Percentiles rank a stretch among this genome's conserved stretches.
phyloP scores from a whole-genome alignment of 371 early-diverging fungal genomes.

The Batkoa obscura region DNA sequence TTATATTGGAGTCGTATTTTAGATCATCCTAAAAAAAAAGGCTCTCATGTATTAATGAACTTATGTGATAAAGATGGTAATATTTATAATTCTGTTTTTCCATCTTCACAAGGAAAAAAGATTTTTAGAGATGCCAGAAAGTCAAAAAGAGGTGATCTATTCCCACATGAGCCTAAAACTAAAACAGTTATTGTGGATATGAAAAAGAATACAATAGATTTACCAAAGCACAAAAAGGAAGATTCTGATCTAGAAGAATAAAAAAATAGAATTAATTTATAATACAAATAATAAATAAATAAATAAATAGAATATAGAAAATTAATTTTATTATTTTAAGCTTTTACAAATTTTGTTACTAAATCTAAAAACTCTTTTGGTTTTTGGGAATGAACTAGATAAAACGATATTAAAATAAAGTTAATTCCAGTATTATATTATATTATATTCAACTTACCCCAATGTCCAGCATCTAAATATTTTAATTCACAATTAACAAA shows the following conservation, averaged over 20 bases:
- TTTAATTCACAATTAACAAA: slow-evolving; percentile 44
- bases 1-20: slow-evolving; percentile 45
- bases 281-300: neutral
- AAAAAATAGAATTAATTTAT: neutral
- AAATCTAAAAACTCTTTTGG: slow-evolving; percentile 20
- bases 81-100: slow-evolving; percentile 15
- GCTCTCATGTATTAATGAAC: slow-evolving; percentile 56
- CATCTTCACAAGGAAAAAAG: slow-evolving; percentile 53
- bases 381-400: neutral
- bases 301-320: neutral
- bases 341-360: slow-evolving; percentile 21
- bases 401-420: neutral
- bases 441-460: slow-evolving; percentile 35
- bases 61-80: slow-evolving; percentile 31
- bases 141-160: slow-evolving; percentile 61
- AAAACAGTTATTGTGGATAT: neutral
- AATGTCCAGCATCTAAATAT: slow-evolving; percentile 62
- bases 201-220: too few species aligned
- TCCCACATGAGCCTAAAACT: slow-evolving; percentile 29
- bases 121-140: slow-evolving; percentile 60
- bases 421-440: neutral
- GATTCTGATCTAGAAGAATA: too few species aligned
- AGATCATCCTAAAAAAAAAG: slow-evolving; percentile 49
- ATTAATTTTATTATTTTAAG: slow-evolving; percentile 4
- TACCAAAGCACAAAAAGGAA: too few species aligned